Base-by-base conservation (phyloP, 371 early-diverging fungal genomes). In the Smittium mucronatum region DNA sequence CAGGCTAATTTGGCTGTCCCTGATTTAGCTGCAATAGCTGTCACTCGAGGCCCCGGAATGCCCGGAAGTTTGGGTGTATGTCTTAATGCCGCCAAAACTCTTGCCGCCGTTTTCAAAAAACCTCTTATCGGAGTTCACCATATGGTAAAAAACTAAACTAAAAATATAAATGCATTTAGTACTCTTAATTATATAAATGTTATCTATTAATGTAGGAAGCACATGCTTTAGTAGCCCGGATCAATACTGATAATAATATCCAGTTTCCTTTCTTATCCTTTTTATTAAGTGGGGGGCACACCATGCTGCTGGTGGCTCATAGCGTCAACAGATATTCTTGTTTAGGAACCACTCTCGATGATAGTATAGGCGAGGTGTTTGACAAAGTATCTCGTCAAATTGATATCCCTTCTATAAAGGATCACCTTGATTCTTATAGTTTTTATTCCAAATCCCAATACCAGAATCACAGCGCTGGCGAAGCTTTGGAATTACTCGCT, bases 41-140 rank as follows among this genome's bases (percentile, higher is more conserved):
- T 90, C 57, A 91, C 93, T 0, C 80, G 91, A 33, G 93, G 93
- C 0, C 93, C 93, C 2, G 93, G 93, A 5, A 71, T 92, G 69
- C 86, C 90, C 0, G 84, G 87, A 35, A 87, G 88, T 71, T 75
- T 92, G 21, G 82, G 86, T 11, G 92, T 90, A 1, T 88, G 93
- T 17, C 69, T 91, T 61, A 87, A 88, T 60, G 92, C 92, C 0
- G 90, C 85, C 31, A 91, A 91, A 72, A 84, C 88, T 8, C 75
- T 92, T 35, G 92, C 93, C 15, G 89, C 89, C 1, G 90, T 86
- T 34, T 71, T 68, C 64, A 77, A 77, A 35, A 87, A 87, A 68
- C 90, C 91, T 8, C 74, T 91, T 58, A 81, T 91, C 61, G 91
- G 91, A 34, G 90, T 92, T 34, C 91, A 92, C 77, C 93, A 92